Percentiles rank a stretch among this genome's conserved stretches.
These are phyloP conservation scores for Ustilago trichophora DNA, from an alignment of 1,284 basidiomycete genomes.

Conservation along the genomic window DNA sequence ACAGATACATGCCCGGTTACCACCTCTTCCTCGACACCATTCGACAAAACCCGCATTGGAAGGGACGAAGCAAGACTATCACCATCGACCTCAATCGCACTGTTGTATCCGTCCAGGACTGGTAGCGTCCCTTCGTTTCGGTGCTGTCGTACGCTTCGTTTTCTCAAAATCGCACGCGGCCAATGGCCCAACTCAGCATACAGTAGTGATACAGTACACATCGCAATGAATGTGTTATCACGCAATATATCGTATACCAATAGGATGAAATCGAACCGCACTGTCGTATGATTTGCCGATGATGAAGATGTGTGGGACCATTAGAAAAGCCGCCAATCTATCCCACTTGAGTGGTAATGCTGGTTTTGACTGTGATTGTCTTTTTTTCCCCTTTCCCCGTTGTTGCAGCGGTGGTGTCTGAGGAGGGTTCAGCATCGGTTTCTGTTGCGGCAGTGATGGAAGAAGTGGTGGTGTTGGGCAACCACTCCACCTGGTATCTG, in stretches of 20 bases:
- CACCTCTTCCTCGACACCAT: slow-evolving; percentile 29
- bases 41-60: slow-evolving; percentile 29
- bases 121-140: slow-evolving; percentile 6
- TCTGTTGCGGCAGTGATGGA: not conserved
- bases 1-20: slow-evolving; percentile 69
- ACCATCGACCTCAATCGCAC: slow-evolving; percentile 33
- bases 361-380: slow-evolving; percentile 2
- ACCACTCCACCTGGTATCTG: slow-evolving; percentile 33
- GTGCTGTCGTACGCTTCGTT: too few species aligned
- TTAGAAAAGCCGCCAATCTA: too few species aligned
- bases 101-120: slow-evolving; percentile 24
- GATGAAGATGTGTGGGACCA: not conserved
- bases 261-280: too few species aligned
- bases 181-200: too few species aligned
- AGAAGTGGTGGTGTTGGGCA: slow-evolving; percentile 13
- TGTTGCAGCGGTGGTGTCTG: not conserved
- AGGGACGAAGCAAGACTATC: slow-evolving; percentile 28
- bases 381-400: not conserved
- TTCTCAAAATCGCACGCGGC: too few species aligned
- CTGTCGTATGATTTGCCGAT: too few species aligned
- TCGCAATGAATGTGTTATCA: too few species aligned
- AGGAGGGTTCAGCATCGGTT: too few species aligned
- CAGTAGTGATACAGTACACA: too few species aligned
- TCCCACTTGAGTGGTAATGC: slow-evolving; percentile 2
- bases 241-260: too few species aligned